Percentiles rank a stretch among this genome's conserved stretches.
Evolutionary conservation across 106 monocot species (phyloP).

Genomic region (Platanthera guangdongensis): DNA sequence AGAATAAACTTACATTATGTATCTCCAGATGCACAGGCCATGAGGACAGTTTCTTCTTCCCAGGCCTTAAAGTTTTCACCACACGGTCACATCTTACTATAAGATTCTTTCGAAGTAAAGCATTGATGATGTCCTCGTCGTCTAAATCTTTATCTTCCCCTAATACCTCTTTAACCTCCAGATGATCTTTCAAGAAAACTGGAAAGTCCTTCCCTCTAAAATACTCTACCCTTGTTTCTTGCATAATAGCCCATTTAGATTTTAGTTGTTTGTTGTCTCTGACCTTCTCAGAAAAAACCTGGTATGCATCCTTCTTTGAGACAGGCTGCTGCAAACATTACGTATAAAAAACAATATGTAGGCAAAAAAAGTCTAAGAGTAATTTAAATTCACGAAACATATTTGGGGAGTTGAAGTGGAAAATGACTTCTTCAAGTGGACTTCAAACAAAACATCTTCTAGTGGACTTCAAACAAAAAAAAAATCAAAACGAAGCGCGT

Average conservation of each 20-base stretch:
- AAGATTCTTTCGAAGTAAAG: conserved; percentile 64
- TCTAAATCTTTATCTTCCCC: conserved; percentile 76
- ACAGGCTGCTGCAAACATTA: conserved; percentile 46
- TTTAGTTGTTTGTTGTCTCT: conserved; percentile 95
- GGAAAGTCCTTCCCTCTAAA: conserved; percentile 91
- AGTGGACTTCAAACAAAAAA: not conserved
- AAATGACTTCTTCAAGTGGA: not conserved
- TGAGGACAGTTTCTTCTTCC: conserved; percentile 92
- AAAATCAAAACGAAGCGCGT: not conserved
- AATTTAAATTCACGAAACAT: not conserved
- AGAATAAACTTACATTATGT: conserved; percentile 43
- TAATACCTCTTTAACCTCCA: conserved; percentile 66
- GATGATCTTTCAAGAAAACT: conserved; percentile 68
- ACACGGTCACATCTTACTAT: conserved; percentile 89
- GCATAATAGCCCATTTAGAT: conserved; percentile 98
- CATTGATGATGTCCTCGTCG: conserved; percentile 71
- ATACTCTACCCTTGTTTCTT: conserved; percentile 95
- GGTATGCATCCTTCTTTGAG: conserved; percentile 65
- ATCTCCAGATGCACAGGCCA: conserved; percentile 97
- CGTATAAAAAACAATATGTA: not conserved
- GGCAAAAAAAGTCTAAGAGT: not conserved
- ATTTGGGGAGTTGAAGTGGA: not conserved
- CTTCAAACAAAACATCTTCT: not conserved
- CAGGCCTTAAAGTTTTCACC: conserved; percentile 89
- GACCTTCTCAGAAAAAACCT: conserved; percentile 93